Evolutionary conservation across 805 yeast species (phyloP), one percentile per base, ranked within the genome.

Genomic region (Pichia kluyveri): DNA sequence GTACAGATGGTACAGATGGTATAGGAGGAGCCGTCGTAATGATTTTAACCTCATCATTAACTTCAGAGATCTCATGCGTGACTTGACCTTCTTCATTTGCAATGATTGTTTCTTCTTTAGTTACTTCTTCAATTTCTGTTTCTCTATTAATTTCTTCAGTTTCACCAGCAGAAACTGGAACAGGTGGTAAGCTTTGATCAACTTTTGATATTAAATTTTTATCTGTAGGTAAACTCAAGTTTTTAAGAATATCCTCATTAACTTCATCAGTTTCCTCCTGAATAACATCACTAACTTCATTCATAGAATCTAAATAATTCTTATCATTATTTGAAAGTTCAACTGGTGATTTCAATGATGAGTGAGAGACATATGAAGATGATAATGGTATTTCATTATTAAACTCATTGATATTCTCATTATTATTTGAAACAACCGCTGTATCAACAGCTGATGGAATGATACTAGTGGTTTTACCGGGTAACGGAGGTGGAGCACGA

Each of bases 401-500:
- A 7, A 17, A 17, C 14, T 43, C 34, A 8, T 43, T 15, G 27
- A n/a, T 10, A 36, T 17, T 26, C 3, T 15, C 27, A 36, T 42
- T 23, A 12, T 42, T 8, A 2, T 40, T 27, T n/a, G n/a, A 37
- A 15, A 26, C 31, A n/a, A 8, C n/a, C 5, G 47, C 46, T 8
- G 30, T 17, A 26, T 26, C 34, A 15, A 48, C 31, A 12, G 44
- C 42, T 3, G 47, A 36, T 14, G 45, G 45, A 15, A 46, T 39
- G 17, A 43, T 15, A 19, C 2, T 18, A 28, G 27, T 27, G 7
- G 4, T 12, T 23, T 31, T 26, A 18, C 28, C 27, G 1, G 55
- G 56, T 19, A 49, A 32, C 15, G 55, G 47, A 8, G 53, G 51
- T 9, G 53, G 41, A 4, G 53, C 44, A 18, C 50, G 32, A 34